Evolutionary conservation across 345 rosid species (phyloP).

Genomic region (Arabidopsis arenosa): DNA sequence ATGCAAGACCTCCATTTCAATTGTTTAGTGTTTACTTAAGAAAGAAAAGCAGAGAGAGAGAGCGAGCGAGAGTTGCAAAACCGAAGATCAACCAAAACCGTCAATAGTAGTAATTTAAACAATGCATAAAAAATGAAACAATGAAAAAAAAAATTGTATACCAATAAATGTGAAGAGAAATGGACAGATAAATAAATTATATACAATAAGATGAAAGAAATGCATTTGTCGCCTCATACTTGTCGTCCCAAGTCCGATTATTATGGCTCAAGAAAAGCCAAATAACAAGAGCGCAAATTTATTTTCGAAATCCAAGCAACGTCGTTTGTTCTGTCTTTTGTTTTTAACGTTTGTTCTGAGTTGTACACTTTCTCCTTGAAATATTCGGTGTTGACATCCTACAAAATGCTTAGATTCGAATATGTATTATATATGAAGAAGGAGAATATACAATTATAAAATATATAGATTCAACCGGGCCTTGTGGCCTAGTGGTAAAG

Average conservation of each 20-base stretch:
- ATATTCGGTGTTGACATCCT: slow-evolving; percentile 42
- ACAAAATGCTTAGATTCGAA: slow-evolving; percentile 32
- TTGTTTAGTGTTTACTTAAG: slow-evolving; percentile 3
- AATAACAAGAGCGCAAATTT: slow-evolving; percentile 27
- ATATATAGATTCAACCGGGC: too few relatives aligned
- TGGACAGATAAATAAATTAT: neutral
- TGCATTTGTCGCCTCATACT: slow-evolving; percentile 40
- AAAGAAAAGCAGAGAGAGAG: slow-evolving; percentile 1
- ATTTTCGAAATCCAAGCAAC: slow-evolving; percentile 3
- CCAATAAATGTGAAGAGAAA: neutral
- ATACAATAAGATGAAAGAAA: slow-evolving; percentile 29
- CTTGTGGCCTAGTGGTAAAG: too few relatives aligned
- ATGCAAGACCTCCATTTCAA: slow-evolving; percentile 14
- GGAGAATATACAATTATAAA: neutral
- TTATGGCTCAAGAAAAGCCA: slow-evolving; percentile 28
- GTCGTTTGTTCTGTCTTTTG: slow-evolving; percentile 24
- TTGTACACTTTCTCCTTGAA: slow-evolving; percentile 35
- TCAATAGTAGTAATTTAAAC: slow-evolving; percentile 11
- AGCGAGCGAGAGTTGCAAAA: slow-evolving; percentile 14
- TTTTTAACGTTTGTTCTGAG: slow-evolving; percentile 22
- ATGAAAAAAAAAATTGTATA: neutral
- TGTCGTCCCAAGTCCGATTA: slow-evolving; percentile 32
- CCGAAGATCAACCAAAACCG: slow-evolving; percentile 31
- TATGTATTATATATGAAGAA: neutral
- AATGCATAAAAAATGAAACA: neutral